phyloP scores from a whole-genome alignment of 352 stramenopile species.

The Pythium apleroticum region DNA sequence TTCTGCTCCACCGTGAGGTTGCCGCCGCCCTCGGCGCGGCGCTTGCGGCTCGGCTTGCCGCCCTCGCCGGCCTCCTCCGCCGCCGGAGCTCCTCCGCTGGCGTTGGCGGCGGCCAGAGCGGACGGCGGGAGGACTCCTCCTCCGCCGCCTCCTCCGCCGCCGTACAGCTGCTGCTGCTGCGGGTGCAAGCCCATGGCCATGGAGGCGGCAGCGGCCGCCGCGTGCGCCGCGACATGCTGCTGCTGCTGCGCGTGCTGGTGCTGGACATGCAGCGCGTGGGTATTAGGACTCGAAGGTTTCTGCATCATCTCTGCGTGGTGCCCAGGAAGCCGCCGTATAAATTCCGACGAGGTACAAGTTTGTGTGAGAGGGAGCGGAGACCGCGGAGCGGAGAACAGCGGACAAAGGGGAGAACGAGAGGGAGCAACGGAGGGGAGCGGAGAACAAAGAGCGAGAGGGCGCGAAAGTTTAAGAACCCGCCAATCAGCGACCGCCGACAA shows the following conservation, averaged over 20 bases:
- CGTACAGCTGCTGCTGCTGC: slow-evolving; percentile 29
- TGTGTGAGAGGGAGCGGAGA: slow-evolving; percentile 24
- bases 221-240: slow-evolving; percentile 12
- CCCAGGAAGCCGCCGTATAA: slow-evolving; percentile 33
- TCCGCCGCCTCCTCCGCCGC: slow-evolving; percentile 15
- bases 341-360: slow-evolving; percentile 69
- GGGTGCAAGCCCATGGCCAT: slow-evolving; percentile 17
- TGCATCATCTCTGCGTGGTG: slow-evolving; percentile 36
- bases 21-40: slow-evolving; percentile 58
- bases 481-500: slow-evolving; percentile 8
- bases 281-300: slow-evolving; percentile 89
- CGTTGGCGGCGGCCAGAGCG: slow-evolving; percentile 11
- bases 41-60: slow-evolving; percentile 37
- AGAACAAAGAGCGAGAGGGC: neutral
- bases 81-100: neutral
- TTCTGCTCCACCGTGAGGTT: slow-evolving; percentile 89
- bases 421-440: slow-evolving; percentile 4
- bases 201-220: slow-evolving; percentile 26
- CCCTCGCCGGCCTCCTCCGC: neutral
- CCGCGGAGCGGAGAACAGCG: neutral
- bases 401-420: neutral
- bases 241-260: slow-evolving; percentile 20
- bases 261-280: slow-evolving; percentile 24
- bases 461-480: slow-evolving; percentile 23
- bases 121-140: neutral